Conservation (phyloP, 2,329 filamentous ascomycete species). For the Fusarium sororula region DNA sequence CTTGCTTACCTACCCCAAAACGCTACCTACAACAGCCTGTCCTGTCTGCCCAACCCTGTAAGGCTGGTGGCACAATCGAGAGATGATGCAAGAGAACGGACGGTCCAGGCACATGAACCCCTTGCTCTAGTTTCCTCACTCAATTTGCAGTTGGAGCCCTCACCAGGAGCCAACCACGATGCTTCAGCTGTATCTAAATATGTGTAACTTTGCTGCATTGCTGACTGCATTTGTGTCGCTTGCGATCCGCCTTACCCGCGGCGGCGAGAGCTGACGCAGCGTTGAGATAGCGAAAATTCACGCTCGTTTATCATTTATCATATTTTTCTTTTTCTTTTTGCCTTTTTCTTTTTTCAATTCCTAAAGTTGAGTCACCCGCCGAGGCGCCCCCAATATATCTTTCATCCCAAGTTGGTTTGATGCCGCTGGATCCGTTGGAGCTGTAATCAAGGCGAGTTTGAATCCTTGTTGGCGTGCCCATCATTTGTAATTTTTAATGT, state of each 20-base stretch:
- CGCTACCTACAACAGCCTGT: background rate
- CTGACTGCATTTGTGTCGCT: background rate
- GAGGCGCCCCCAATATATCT: background rate
- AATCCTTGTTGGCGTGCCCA: background rate
- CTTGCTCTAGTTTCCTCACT: background rate
- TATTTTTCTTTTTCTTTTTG: background rate
- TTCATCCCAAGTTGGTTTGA: background rate
- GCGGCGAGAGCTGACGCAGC: background rate
- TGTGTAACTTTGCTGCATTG: background rate
- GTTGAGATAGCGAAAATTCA: background rate
- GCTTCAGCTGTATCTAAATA: background rate
- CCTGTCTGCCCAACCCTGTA: background rate
- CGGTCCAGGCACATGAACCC: background rate
- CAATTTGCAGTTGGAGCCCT: background rate
- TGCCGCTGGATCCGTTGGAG: background rate
- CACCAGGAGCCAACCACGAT: background rate
- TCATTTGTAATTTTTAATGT: background rate
- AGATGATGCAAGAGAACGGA: background rate
- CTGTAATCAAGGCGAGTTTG: background rate
- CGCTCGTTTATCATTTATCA: background rate
- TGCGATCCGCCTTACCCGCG: background rate
- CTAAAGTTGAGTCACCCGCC: background rate
- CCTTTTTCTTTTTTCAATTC: background rate
- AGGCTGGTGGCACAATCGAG: background rate
- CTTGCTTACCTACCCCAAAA: background rate